Evolutionary conservation across 495 filamentous ascomycete species (phyloP), one percentile per base, ranked within the genome.

Genomic region (Penicillium subrubescens): DNA sequence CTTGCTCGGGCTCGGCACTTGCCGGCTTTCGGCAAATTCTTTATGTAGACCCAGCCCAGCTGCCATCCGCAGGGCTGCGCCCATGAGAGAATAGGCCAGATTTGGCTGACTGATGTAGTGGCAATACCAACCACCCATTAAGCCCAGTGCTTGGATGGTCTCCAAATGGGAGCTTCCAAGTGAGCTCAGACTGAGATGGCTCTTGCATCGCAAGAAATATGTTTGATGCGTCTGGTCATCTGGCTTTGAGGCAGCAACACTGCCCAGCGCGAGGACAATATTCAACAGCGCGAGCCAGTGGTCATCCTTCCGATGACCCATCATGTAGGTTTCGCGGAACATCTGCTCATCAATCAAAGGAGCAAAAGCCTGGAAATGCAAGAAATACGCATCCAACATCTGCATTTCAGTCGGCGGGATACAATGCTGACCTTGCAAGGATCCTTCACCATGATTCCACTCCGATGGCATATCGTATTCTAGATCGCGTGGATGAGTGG

Each of bases 261-360:
- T 90, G 21, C 91, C 91, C 75, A 93, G 83, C 21, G 91, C 90
- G 58, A 93, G 88, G 33, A 94, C 90, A 78, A 92, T 92, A 71
- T 94, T 93, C 25, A 93, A 79, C 25, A 94, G 73, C 0, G 87
- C 88, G 19, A 93, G 82, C 91, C 91, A 94, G 11, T 88, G 86
- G 10, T 86, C 79, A 71, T 94, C 91, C 65, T 81, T 85, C 12
- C 91, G 80, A 58, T 86, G 84, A 33, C 86, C 88, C 51, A 86
- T 83, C 11, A 89, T 81, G 70, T 90, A 92, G 53, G 89, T 88
- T 37, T 89, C 85, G 55, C 90, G 86, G 76, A 93, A 92, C 5
- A 85, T 81, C 33, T 84, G 84, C 70, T 93, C 91, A 67, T 94
- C 90, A 8, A 94, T 78, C 82, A 94, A 87, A 0, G 91, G 91